Conservation (phyloP, 495 filamentous ascomycete genomes). For the Penicillium bialowiezense region DNA sequence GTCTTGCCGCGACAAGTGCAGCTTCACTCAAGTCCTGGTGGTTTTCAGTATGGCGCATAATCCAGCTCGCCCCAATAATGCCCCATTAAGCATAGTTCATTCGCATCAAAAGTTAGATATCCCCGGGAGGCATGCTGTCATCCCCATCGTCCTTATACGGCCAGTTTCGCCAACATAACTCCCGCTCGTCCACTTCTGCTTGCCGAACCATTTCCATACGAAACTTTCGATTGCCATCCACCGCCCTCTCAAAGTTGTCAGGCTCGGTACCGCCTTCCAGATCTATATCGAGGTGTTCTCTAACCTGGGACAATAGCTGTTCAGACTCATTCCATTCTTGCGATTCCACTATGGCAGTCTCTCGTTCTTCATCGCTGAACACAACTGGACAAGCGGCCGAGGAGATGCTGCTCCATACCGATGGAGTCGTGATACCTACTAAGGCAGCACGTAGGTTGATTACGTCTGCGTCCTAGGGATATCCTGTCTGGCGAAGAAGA, state of each 20-base stretch:
- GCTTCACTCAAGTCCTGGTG: too few species aligned
- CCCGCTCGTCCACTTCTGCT: slow-evolving; percentile 15
- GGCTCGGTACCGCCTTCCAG: slow-evolving; percentile 28
- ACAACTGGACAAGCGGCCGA: slow-evolving; percentile 22
- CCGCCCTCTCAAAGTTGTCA: slow-evolving; percentile 24
- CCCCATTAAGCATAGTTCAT: neutral
- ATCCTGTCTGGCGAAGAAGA: slow-evolving; percentile 31
- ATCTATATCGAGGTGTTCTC: slow-evolving; percentile 26
- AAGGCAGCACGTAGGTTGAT: slow-evolving; percentile 35
- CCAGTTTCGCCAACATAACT: slow-evolving; percentile 31
- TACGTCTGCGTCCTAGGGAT: slow-evolving; percentile 36
- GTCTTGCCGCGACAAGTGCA: too few species aligned
- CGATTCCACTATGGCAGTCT: slow-evolving; percentile 28
- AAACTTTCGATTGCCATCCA: slow-evolving; percentile 15
- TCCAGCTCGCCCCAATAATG: too few species aligned
- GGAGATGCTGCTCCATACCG: slow-evolving; percentile 27
- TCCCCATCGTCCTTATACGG: slow-evolving; percentile 30
- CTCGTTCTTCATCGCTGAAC: slow-evolving; percentile 30
- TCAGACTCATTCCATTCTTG: slow-evolving; percentile 38
- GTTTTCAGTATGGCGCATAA: too few species aligned
- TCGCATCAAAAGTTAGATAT: slow-evolving; percentile 8
- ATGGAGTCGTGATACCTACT: slow-evolving; percentile 30
- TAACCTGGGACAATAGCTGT: slow-evolving; percentile 23
- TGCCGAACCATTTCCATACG: slow-evolving; percentile 24
- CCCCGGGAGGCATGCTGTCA: slow-evolving; percentile 9